Base-by-base conservation (phyloP, 164 flowering plant genomes). In the Echeveria elegans region DNA sequence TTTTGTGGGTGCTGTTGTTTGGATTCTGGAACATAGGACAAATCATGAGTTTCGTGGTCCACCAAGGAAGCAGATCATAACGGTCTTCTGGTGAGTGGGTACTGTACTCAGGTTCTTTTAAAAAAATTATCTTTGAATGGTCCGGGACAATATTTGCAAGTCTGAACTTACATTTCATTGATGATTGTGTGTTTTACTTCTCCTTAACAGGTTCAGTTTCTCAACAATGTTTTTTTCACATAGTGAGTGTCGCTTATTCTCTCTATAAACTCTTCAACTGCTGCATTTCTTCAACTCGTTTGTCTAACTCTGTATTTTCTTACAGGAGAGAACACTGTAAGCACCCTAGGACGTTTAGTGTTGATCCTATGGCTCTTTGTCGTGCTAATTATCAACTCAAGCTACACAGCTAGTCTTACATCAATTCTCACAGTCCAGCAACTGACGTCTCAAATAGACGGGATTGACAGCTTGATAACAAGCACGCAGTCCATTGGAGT, bases 401-500 rank as follows among this genome's bases (percentile, higher is more conserved):
- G 97, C 78, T 93, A 90, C 77, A 93, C 98, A 0, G 98, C 98
- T 64, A 93, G 97, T 73, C 88, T 93, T 82, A 90, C 98, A 48
- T 88, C 98, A 45, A 90, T 88, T 73, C 94, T 93, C 72, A 90
- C 98, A 9, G 92, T 93, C 66, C 92, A 82, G 72, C 92, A 90
- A 75, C 82, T 93, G 50, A 73, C 89, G n/a, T 84, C 97, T 9
- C 67, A 79, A 37, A 86, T 93, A 58, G 79, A 79, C 68, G 96
- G 97, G 65, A 82, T 93, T 9, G 94, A 90, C 52, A 82, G 81
- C 72, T 78, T 90, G 81, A 81, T 82, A 65, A 61, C 86, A 37
- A 85, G 87, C 72, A 74, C 64, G 38, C 87, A 86, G 0, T 86
- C 78, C 18, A 90, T 90, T 37, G 98, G 98, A 53, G 38, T 82